Evolutionary conservation across 345 rosid species (phyloP).

Genomic region (Melaleuca alternifolia): DNA sequence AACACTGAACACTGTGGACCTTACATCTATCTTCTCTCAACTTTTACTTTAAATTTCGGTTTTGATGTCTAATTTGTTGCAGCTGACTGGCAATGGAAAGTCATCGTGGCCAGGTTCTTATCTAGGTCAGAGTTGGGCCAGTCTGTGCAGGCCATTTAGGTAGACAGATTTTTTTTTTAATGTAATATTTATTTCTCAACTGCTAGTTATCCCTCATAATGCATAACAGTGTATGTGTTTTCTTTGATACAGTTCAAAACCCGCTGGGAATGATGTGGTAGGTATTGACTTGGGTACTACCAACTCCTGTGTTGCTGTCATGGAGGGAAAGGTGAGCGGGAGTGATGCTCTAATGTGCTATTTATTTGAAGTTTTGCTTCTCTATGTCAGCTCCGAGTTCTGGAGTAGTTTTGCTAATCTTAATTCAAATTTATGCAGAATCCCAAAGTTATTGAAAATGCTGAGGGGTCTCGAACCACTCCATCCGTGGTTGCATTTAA

Average conservation of each 20-base stretch:
- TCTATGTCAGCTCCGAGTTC: background rate
- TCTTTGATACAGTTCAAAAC: background rate
- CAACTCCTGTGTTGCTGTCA: slow-evolving; percentile 13
- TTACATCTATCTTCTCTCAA: background rate
- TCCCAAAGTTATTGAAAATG: slow-evolving; percentile 30
- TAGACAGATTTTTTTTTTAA: background rate
- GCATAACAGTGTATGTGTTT: background rate
- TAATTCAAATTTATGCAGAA: slow-evolving; percentile 1
- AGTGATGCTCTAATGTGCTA: background rate
- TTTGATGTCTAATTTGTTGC: background rate
- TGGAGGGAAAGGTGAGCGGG: slow-evolving; percentile 12
- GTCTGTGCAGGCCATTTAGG: slow-evolving; percentile 5
- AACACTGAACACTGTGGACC: background rate
- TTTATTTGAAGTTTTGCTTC: background rate
- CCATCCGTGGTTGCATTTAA: slow-evolving; percentile 33
- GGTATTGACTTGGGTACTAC: slow-evolving; percentile 17
- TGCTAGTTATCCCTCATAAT: background rate
- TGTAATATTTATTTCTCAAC: background rate
- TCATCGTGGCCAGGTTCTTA: background rate
- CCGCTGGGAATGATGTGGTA: slow-evolving; percentile 9
- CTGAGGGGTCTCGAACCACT: slow-evolving; percentile 30
- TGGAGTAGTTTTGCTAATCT: background rate
- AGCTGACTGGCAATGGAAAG: background rate
- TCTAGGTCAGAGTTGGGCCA: background rate
- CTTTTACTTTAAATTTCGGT: background rate